Conservation (phyloP, 768 basidiomycete genomes). For the Boletus coccyginus region DNA sequence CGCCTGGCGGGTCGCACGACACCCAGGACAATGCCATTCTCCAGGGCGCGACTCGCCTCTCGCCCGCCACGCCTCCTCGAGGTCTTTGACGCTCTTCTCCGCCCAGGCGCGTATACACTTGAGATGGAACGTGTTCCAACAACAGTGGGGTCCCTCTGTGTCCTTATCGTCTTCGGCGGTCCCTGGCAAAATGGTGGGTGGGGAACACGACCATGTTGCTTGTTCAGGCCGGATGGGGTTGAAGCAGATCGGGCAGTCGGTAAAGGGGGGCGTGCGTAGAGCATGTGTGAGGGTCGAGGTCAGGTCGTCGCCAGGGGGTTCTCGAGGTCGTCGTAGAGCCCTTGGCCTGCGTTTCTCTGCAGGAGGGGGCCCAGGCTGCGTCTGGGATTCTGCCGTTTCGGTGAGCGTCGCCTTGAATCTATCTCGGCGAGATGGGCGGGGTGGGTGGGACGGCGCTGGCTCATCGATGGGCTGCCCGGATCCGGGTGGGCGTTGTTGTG, state of each 20-base stretch:
- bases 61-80: constrained; percentile 68
- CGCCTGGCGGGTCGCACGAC: constrained; percentile 72
- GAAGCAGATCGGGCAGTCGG: constrained; percentile 86
- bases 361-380: not conserved
- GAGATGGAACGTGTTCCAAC: constrained; percentile 90
- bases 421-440: constrained; percentile 30
- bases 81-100: constrained; percentile 69
- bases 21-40: constrained; percentile 94
- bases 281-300: constrained; percentile 68
- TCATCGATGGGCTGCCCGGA: not conserved
- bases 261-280: constrained; percentile 66
- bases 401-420: constrained; percentile 39
- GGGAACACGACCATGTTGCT: constrained; percentile 85
- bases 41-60: constrained; percentile 66
- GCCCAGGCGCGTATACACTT: constrained; percentile 92
- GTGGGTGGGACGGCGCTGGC: not conserved
- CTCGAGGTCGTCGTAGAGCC: constrained; percentile 6
- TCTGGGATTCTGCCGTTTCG: constrained; percentile 4
- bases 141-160: constrained; percentile 50
- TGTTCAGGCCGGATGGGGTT: constrained; percentile 73
- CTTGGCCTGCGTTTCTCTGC: constrained; percentile 5
- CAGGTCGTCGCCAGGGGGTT: constrained; percentile 53
- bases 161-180: constrained; percentile 7
- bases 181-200: constrained; percentile 29
- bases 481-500: constrained; percentile 2